Evolutionary conservation across 2,329 filamentous ascomycete genomes (phyloP).

Genomic region (Penicillium nordicum): DNA sequence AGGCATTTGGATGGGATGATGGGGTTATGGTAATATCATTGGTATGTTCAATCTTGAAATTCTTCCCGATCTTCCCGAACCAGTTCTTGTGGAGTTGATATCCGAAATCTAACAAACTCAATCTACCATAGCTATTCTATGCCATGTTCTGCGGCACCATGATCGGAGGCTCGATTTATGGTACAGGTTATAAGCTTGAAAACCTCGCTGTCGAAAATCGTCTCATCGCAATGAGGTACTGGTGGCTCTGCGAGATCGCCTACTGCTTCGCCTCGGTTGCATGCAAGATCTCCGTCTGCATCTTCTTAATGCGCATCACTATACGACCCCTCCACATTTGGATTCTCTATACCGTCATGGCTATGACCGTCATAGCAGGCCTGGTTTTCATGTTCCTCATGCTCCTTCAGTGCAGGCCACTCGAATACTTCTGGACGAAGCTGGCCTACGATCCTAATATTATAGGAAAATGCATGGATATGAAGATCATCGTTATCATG

Average conservation of each 20-base stretch:
- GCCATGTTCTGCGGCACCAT: conserved; percentile 31
- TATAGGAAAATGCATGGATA: conserved; percentile 44
- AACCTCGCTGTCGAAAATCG: conserved; percentile 17
- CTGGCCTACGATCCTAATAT: conserved; percentile 22
- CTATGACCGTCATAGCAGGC: conserved; percentile 45
- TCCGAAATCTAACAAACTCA: not conserved
- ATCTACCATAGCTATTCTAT: conserved; percentile 20
- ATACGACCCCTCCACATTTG: conserved; percentile 46
- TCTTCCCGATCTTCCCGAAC: not conserved
- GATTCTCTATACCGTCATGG: conserved; percentile 48
- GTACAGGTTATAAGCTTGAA: conserved; percentile 26
- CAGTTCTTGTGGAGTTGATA: not conserved
- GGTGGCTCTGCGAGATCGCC: conserved; percentile 53
- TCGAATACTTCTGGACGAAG: conserved; percentile 50
- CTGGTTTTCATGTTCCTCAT: conserved; percentile 51
- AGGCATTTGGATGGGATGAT: conserved; percentile 36
- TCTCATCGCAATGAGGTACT: conserved; percentile 34
- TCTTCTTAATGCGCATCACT: conserved; percentile 53
- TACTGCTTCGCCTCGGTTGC: conserved; percentile 49
- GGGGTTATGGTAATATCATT: conserved; percentile 29
- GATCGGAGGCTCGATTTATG: conserved; percentile 31
- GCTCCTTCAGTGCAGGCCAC: conserved; percentile 53
- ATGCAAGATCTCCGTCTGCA: conserved; percentile 51
- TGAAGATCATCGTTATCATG: conserved; percentile 33
- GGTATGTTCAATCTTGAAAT: conserved; percentile 15